Percentiles rank a stretch among this genome's conserved stretches.
phyloP scores from a whole-genome alignment of 2,329 filamentous ascomycete species.

The Paecilomyces sp. region DNA sequence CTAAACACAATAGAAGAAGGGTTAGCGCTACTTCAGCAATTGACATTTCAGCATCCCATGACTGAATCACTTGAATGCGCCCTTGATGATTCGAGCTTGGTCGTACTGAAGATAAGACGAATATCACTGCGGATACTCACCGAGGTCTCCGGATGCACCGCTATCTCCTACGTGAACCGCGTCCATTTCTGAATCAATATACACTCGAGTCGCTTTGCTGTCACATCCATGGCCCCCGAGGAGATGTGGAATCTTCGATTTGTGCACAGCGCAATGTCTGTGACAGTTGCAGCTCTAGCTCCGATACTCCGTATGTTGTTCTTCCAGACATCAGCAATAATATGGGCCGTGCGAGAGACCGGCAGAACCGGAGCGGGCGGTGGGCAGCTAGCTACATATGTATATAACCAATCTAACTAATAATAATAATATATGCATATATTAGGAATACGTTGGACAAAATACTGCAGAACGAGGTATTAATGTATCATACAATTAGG shows the following conservation, averaged over 20 bases:
- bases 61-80: background rate
- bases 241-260: background rate
- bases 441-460: too few relatives aligned
- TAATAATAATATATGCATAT: too few relatives aligned
- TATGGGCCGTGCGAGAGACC: background rate
- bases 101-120: background rate
- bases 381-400: background rate
- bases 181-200: slow-evolving; percentile 4
- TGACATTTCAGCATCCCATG: background rate
- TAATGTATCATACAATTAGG: too few relatives aligned
- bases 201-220: background rate
- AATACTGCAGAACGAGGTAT: too few relatives aligned
- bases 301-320: background rate
- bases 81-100: background rate
- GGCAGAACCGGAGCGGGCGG: background rate
- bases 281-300: background rate
- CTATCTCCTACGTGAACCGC: slow-evolving; percentile 1
- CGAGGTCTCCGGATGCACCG: slow-evolving; percentile 1
- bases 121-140: background rate
- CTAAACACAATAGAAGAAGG: slow-evolving; percentile 6
- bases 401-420: too few relatives aligned
- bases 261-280: slow-evolving; percentile 6
- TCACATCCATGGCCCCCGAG: slow-evolving; percentile 9
- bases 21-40: background rate
- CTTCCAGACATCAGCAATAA: background rate